phyloP scores from a whole-genome alignment of 73 alveolate species.

The Breviolum minutum region DNA sequence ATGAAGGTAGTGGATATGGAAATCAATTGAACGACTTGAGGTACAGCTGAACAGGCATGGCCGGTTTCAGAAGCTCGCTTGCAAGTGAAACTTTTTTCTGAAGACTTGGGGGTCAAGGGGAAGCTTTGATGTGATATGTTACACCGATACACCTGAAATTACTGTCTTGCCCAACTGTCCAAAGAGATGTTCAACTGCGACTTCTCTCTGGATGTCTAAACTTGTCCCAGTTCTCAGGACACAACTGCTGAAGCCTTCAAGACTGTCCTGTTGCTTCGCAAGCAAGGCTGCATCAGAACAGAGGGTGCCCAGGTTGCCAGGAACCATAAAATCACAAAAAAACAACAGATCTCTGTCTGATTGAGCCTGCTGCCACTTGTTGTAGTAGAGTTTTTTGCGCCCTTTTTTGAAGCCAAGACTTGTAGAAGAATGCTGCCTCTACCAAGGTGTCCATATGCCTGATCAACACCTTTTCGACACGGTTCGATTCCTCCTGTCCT shows the following conservation, averaged over 20 bases:
- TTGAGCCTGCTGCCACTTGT: not conserved
- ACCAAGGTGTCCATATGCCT: conserved; percentile 36
- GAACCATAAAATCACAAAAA: not conserved
- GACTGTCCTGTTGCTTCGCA: conserved; percentile 57
- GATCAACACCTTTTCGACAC: conserved; percentile 71
- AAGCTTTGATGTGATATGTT: no score
- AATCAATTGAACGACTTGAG: not conserved
- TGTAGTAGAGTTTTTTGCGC: not conserved
- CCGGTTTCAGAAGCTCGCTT: conserved; percentile 67
- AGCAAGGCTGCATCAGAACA: not conserved
- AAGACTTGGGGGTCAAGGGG: no score
- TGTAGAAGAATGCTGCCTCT: not conserved
- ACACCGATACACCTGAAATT: no score
- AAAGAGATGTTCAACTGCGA: not conserved
- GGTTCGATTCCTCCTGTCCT: conserved; percentile 81
- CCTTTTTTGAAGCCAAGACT: no score
- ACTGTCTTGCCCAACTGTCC: no score
- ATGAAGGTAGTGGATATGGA: not conserved
- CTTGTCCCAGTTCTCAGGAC: conserved; percentile 14
- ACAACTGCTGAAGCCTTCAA: conserved; percentile 92
- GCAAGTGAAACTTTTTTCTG: not conserved
- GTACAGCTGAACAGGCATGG: conserved; percentile 95
- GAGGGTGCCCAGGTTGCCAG: not conserved
- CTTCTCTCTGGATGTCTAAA: not conserved
- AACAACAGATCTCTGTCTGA: not conserved